Percentiles rank a stretch among this genome's conserved stretches.
phyloP scores from a whole-genome alignment of 108 stramenopile genomes.

The Seminavis robusta region DNA sequence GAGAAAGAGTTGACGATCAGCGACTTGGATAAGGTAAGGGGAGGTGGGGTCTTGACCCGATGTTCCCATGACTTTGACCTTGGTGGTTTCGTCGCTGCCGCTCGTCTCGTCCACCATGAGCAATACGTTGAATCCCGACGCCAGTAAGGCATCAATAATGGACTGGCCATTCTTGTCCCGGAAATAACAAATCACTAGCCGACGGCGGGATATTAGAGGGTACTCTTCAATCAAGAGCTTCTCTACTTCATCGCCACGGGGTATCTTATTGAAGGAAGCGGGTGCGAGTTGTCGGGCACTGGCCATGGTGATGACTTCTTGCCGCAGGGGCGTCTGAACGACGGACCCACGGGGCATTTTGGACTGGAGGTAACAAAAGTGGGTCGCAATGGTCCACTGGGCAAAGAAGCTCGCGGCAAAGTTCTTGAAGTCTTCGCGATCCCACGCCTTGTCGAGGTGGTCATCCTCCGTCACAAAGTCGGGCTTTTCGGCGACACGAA shows the following conservation, averaged over 20 bases:
- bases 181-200: conserved; percentile 32
- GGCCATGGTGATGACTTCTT: conserved; percentile 16
- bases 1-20: conserved; percentile 28
- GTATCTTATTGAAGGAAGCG: no score
- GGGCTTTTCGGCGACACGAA: conserved; percentile 21
- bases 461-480: conserved; percentile 8
- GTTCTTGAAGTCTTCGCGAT: conserved; percentile 11
- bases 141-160: conserved; percentile 11
- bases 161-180: conserved; percentile 25
- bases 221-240: neutral
- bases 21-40: conserved; percentile 14
- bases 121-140: conserved; percentile 24
- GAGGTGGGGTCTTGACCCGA: neutral
- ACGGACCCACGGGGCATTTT: conserved; percentile 6
- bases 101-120: neutral
- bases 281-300: neutral
- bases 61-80: neutral
- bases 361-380: conserved; percentile 16
- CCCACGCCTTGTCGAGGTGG: conserved; percentile 12
- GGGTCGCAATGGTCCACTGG: conserved; percentile 29
- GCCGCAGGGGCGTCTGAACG: conserved; percentile 18
- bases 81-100: neutral
- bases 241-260: neutral
- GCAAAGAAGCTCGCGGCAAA: conserved; percentile 8
- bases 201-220: neutral